Base-by-base conservation (phyloP, 2,329 filamentous ascomycete species). In the Thermothelomyces thermophilus region DNA sequence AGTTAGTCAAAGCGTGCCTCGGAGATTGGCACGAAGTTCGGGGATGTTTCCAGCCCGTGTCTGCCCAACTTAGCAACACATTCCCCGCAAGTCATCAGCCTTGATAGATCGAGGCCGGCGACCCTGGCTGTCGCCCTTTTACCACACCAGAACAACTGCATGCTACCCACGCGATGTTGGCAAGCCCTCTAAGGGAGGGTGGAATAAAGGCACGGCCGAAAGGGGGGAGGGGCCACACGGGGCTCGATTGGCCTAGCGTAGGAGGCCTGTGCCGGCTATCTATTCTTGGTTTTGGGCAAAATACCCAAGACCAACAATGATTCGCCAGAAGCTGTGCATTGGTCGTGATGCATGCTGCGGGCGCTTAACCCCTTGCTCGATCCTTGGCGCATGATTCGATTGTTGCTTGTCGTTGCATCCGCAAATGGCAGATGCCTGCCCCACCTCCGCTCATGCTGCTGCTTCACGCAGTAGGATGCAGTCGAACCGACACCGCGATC, bases 201-300 rank as follows among this genome's bases (percentile, higher is more conserved):
- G n/a, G 39, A 34, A 33, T 33, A 48, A 53, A 41, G 41, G 41
- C 41, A 34, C 42, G 45, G 31, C 16, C 24, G 19, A 37, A 9
- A 5, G 5, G 24, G 9, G 24, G n/a, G 43, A 20, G 17, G 36
- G 42, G 30, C 16, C 34, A 33, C 14, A 9, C 9, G 14, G 33
- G 7, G 14, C 13, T 35, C 13, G 33, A 35, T 14, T 14, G 33
- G 33, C 33, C 33, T 6, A 9, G 8, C 33, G 8, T 6, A 16
- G 13, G 39, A 40, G 46, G 47, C 41, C 37, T 55, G 55, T 60
- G 56, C 52, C 52, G 54, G 44, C 56, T 58, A 59, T 58, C 58
- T 62, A 62, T 60, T 62, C 50, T 58, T 62, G 58, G 59, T 44
- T 52, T 34, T 48, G 57, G 57, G 54, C 46, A 52, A 53, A 56